Evolutionary conservation across 2,329 filamentous ascomycete genomes (phyloP).

Genomic region (Botrytis pseudocinerea): DNA sequence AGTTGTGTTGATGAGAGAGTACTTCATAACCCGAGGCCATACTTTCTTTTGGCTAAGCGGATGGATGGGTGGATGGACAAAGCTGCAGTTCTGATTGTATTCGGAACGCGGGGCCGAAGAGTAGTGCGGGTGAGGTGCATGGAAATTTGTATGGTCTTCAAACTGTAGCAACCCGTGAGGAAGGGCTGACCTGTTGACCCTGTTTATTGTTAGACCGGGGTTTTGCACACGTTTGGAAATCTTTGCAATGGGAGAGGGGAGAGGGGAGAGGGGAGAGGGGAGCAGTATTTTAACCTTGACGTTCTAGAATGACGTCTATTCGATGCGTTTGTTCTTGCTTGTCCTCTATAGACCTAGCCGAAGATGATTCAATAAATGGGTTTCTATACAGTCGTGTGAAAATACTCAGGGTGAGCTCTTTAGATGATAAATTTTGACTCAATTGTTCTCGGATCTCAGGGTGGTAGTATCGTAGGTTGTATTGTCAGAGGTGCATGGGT

Average conservation of each 20-base stretch:
- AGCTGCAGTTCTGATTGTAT: background rate
- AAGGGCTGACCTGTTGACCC: background rate
- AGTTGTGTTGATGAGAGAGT: background rate
- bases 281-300: background rate
- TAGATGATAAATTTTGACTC: background rate
- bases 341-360: background rate
- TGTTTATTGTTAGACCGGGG: background rate
- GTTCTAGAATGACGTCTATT: background rate
- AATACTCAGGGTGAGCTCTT: background rate
- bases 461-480: background rate
- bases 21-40: too few species aligned
- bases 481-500: background rate
- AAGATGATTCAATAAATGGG: background rate
- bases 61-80: background rate
- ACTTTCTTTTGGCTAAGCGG: background rate
- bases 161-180: background rate
- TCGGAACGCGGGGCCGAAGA: background rate
- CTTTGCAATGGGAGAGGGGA: background rate
- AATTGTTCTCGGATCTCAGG: background rate
- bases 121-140: background rate
- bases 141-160: background rate
- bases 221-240: background rate
- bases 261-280: background rate
- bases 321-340: background rate
- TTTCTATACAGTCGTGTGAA: background rate